Evolutionary conservation across 2,329 filamentous ascomycete genomes (phyloP).

Genomic region (Chrysoporthe puriensis): DNA sequence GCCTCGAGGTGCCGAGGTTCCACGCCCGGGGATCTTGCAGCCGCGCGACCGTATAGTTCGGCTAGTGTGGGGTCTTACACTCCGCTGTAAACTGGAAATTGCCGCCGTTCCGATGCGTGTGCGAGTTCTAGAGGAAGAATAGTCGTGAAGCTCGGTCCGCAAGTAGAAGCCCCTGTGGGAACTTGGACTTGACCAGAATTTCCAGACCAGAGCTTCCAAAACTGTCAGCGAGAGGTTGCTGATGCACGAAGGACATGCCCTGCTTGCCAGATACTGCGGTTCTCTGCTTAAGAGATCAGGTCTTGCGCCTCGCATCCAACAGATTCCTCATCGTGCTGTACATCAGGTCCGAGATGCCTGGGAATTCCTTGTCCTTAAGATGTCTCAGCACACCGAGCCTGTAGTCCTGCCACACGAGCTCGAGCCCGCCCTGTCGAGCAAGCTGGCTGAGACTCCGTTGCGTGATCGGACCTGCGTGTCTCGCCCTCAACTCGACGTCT

Average conservation of each 20-base stretch:
- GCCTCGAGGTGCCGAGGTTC: background rate
- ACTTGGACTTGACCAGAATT: background rate
- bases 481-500: constrained; percentile 44
- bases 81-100: background rate
- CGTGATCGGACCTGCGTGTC: constrained; percentile 72
- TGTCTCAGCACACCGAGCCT: constrained; percentile 71
- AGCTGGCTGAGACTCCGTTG: constrained; percentile 67
- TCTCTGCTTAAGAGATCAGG: background rate
- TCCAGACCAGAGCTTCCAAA: too few species aligned
- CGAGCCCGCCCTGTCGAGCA: constrained; percentile 66
- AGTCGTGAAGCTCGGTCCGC: too few species aligned
- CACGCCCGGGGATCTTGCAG: background rate
- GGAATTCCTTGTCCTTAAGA: constrained; percentile 65
- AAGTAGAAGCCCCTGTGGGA: background rate
- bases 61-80: background rate
- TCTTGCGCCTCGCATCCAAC: constrained; percentile 50
- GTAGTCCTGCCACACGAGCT: constrained; percentile 74
- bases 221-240: too few species aligned
- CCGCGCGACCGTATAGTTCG: background rate
- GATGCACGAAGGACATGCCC: too few species aligned
- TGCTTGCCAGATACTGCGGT: too few species aligned
- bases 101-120: background rate
- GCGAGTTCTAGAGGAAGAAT: background rate
- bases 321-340: constrained; percentile 81
- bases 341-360: constrained; percentile 72